These are phyloP conservation scores for Saksenaea vasiformis DNA, from an alignment of 371 early-diverging fungal genomes.

Conservation along the genomic window DNA sequence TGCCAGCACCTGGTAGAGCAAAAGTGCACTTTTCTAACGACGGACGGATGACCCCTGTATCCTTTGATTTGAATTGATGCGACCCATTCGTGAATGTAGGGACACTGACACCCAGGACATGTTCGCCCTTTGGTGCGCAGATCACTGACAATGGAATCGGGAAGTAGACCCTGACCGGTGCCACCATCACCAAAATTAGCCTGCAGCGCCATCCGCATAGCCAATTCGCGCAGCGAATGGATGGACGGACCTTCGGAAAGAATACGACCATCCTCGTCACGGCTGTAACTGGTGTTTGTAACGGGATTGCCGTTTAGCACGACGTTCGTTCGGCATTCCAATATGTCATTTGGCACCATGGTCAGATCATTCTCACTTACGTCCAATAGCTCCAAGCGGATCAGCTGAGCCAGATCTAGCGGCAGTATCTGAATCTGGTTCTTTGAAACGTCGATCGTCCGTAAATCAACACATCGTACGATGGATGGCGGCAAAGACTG, in stretches of 20 bases:
- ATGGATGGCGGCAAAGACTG: slow-evolving; percentile 59
- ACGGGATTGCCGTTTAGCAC: slow-evolving; percentile 66
- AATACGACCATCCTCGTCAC: neutral
- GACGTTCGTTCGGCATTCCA: slow-evolving; percentile 57
- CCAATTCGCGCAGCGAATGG: slow-evolving; percentile 38
- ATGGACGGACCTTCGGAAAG: neutral
- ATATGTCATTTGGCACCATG: slow-evolving; percentile 61
- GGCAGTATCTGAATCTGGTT: slow-evolving; percentile 63
- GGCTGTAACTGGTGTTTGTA: neutral
- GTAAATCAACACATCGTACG: slow-evolving; percentile 37
- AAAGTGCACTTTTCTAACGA: slow-evolving; percentile 57
- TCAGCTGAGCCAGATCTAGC: slow-evolving; percentile 52
- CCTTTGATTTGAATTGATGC: slow-evolving; percentile 62
- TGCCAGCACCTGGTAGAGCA: slow-evolving; percentile 56
- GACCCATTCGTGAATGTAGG: slow-evolving; percentile 65
- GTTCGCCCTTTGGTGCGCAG: slow-evolving; percentile 25
- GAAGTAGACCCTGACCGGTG: neutral
- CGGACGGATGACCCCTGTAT: slow-evolving; percentile 59
- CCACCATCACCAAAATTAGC: neutral
- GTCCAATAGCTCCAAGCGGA: slow-evolving; percentile 58
- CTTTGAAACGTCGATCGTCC: slow-evolving; percentile 52
- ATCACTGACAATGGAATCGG: neutral
- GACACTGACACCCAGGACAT: slow-evolving; percentile 51
- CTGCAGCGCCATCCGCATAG: slow-evolving; percentile 26
- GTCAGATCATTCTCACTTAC: slow-evolving; percentile 61